Evolutionary conservation across 2,329 filamentous ascomycete genomes (phyloP).

Genomic region (Fusarium austroafricanum): DNA sequence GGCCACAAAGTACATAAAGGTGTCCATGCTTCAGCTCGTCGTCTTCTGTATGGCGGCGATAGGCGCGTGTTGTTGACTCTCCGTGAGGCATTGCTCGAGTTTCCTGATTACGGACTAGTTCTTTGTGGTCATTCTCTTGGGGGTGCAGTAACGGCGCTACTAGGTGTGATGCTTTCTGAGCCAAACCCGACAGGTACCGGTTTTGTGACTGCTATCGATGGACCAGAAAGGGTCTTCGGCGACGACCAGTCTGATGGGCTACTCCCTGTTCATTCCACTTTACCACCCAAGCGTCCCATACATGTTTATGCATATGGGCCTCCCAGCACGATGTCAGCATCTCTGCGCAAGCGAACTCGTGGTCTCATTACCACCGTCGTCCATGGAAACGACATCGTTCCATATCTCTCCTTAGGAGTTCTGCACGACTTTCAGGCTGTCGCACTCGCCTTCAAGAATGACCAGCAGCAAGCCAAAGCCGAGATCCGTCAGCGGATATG

Average conservation of each 20-base stretch:
- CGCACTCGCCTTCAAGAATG: constrained; percentile 77
- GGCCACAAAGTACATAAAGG: constrained; percentile 79
- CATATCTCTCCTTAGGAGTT: constrained; percentile 77
- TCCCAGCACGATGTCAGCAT: constrained; percentile 77
- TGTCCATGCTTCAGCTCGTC: constrained; percentile 76
- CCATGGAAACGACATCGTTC: constrained; percentile 79
- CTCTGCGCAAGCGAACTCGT: constrained; percentile 75
- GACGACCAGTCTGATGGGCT: constrained; percentile 46
- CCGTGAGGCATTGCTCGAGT: constrained; percentile 72
- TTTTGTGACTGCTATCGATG: constrained; percentile 70
- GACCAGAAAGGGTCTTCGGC: constrained; percentile 57
- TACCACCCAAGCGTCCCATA: constrained; percentile 76
- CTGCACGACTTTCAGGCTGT: constrained; percentile 80
- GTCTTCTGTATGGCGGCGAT: constrained; percentile 74
- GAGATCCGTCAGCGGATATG: constrained; percentile 76
- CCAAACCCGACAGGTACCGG: constrained; percentile 65
- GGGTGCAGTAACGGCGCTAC: constrained; percentile 75
- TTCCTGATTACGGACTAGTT: constrained; percentile 76
- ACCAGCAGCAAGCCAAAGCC: constrained; percentile 73
- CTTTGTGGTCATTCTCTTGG: constrained; percentile 77
- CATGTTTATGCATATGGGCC: constrained; percentile 85
- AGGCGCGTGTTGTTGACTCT: constrained; percentile 75
- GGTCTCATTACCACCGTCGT: constrained; percentile 81
- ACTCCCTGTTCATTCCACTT: constrained; percentile 55
- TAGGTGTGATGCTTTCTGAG: constrained; percentile 77